Evolutionary conservation across 1,284 basidiomycete genomes (phyloP).

Genomic region (Boletus subluridellus): DNA sequence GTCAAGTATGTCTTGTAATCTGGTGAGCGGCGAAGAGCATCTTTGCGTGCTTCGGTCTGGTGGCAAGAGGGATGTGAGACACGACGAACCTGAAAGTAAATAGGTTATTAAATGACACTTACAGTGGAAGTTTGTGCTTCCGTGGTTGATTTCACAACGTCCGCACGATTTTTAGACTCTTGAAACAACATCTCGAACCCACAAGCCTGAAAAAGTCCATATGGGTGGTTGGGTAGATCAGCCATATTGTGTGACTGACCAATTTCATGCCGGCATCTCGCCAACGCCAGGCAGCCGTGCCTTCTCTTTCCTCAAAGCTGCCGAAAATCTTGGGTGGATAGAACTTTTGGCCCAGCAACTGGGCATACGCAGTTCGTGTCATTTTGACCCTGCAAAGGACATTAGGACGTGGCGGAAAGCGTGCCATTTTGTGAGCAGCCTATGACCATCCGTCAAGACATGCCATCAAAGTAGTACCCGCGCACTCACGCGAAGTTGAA

Average conservation of each 20-base stretch:
- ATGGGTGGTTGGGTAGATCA: neutral
- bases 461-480: neutral
- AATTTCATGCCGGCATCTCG: conserved; percentile 89
- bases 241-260: conserved; percentile 35
- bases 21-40: conserved; percentile 58
- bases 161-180: conserved; percentile 60
- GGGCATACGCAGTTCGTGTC: conserved; percentile 91
- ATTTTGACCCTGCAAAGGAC: conserved; percentile 63
- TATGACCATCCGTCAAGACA: conserved; percentile 32
- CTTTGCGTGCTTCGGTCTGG: conserved; percentile 60
- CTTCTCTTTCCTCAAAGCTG: conserved; percentile 62
- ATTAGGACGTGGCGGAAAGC: conserved; percentile 74
- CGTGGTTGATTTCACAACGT: conserved; percentile 35
- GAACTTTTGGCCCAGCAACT: conserved; percentile 87
- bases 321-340: conserved; percentile 90
- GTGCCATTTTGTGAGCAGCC: conserved; percentile 82
- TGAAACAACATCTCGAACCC: conserved; percentile 95
- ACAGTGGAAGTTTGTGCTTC: conserved; percentile 50
- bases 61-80: neutral
- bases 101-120: conserved; percentile 20
- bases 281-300: conserved; percentile 65
- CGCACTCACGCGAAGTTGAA: conserved; percentile 74
- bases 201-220: conserved; percentile 56
- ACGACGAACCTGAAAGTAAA: neutral
- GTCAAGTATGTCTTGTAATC: conserved; percentile 69